Percentiles rank a stretch among this genome's conserved stretches.
These are phyloP conservation scores for Leccinum subgranulosum DNA, from an alignment of 768 basidiomycete species.

Conservation along the genomic window DNA sequence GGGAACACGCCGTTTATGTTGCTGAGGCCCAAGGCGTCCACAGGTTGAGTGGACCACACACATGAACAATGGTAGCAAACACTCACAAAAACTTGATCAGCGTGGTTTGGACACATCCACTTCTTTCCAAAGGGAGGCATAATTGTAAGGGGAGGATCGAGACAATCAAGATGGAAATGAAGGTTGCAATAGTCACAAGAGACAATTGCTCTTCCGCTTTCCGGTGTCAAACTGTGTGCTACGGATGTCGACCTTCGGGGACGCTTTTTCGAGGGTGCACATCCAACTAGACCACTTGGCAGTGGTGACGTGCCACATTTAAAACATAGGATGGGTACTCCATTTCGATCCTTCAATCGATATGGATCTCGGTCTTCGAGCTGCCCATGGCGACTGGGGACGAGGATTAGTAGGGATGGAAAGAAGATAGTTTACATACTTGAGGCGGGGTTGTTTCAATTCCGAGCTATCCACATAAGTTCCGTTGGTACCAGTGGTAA, in stretches of 20 bases:
- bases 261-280: constrained; percentile 52
- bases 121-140: constrained; percentile 88
- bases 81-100: constrained; percentile 80
- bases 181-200: constrained; percentile 94
- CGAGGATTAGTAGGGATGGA: background rate
- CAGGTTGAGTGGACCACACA: background rate
- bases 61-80: background rate
- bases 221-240: constrained; percentile 40
- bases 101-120: constrained; percentile 99
- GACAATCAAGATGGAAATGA: constrained; percentile 96
- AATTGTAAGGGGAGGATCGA: constrained; percentile 82
- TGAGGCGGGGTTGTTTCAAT: constrained; percentile 71
- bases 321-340: constrained; percentile 84
- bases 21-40: constrained; percentile 41
- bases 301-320: constrained; percentile 82
- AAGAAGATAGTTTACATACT: constrained; percentile 51
- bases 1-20: constrained; percentile 75
- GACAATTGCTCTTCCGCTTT: constrained; percentile 72
- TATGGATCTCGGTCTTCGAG: constrained; percentile 89
- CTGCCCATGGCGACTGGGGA: constrained; percentile 73
- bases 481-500: constrained; percentile 74
- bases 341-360: constrained; percentile 82
- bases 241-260: constrained; percentile 45
- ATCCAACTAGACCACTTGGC: constrained; percentile 49
- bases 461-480: constrained; percentile 81